phyloP scores from a whole-genome alignment of 192 early-diverging fungal species.

The Umbelopsis sp. region DNA sequence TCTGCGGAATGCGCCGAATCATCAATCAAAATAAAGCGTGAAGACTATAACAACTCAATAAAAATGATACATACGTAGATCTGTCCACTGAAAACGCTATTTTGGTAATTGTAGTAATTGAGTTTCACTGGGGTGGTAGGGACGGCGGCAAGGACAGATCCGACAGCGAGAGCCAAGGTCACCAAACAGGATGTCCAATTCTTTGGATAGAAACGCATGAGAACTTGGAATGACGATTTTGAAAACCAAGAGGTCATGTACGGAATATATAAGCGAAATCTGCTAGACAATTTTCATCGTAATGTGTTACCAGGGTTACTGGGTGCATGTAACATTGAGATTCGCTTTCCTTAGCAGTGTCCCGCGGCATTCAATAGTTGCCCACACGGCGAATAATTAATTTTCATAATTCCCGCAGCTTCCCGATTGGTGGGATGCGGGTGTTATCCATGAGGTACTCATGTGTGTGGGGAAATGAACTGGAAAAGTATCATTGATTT shows the following conservation, averaged over 20 bases:
- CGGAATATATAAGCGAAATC: not conserved
- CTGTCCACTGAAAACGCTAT: slow-evolving; percentile 17
- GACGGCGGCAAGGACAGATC: not conserved
- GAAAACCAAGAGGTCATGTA: not conserved
- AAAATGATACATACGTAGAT: slow-evolving; percentile 18
- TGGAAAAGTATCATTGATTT: not conserved
- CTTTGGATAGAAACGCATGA: not conserved
- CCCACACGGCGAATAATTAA: not conserved
- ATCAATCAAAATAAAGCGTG: no score
- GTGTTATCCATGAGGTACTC: not conserved
- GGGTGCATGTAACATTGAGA: not conserved
- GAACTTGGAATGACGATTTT: not conserved
- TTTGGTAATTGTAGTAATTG: slow-evolving; percentile 14
- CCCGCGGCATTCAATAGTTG: not conserved
- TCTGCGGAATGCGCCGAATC: not conserved
- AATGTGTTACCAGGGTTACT: not conserved
- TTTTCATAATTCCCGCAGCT: not conserved
- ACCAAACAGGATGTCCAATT: not conserved
- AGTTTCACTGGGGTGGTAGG: slow-evolving; percentile 23
- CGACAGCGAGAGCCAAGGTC: not conserved
- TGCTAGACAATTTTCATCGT: not conserved
- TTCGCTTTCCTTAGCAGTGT: no score
- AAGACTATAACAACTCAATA: not conserved
- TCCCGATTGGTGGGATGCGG: slow-evolving; percentile 2
- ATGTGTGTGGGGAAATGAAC: slow-evolving; percentile 10